Evolutionary conservation across 257 asterid genomes (phyloP), one percentile per base, ranked within the genome.

Genomic region (Salvia miltiorrhiza): DNA sequence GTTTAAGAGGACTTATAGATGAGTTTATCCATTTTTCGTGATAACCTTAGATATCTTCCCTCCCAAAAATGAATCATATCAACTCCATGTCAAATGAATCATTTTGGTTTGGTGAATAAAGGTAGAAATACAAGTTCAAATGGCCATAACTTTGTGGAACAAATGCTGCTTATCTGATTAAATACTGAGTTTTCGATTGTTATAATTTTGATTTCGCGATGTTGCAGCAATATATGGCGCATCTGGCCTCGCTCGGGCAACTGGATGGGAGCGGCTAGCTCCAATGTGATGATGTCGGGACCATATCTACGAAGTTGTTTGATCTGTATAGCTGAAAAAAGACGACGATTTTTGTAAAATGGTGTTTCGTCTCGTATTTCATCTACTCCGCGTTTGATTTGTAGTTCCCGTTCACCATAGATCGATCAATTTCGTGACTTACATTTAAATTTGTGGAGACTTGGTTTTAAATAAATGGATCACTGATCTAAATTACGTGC

Each of bases 151-250:
- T 13, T 14, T 43, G 2, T 43, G 49, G 49, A 43, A 30, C 35
- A 11, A 50, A 19, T 39, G 50, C 28, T 26, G 43, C 19, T 48
- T 32, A 12, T 13, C 7, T 35, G 20, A 10, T 64, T 40, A 9
- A n/a, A 52, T 67, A 32, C n/a, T 10, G 61, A 40, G 9, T 44
- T 9, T 26, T 40, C 28, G 43, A 4, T 48, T 43, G 2, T n/a
- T 35, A 30, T 11, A 4, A 24, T 33, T 9, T 39, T 9, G n/a
- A 35, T 17, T 41, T 61, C 0, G 24, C 9, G 58, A 32, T 68
- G 45, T 33, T 76, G 79, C 79, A 86, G 98, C 95, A 82, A 82
- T 92, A 92, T 81, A 87, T 83, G 98, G 98, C 94, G 11, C 98
- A 89, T 78, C 88, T 89, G 10, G 87, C 81, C 52, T 92, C 96